Percentiles rank a stretch among this genome's conserved stretches.
These are phyloP conservation scores for Neurospora intermedia DNA, from an alignment of 495 filamentous ascomycete genomes.

Conservation along the genomic window DNA sequence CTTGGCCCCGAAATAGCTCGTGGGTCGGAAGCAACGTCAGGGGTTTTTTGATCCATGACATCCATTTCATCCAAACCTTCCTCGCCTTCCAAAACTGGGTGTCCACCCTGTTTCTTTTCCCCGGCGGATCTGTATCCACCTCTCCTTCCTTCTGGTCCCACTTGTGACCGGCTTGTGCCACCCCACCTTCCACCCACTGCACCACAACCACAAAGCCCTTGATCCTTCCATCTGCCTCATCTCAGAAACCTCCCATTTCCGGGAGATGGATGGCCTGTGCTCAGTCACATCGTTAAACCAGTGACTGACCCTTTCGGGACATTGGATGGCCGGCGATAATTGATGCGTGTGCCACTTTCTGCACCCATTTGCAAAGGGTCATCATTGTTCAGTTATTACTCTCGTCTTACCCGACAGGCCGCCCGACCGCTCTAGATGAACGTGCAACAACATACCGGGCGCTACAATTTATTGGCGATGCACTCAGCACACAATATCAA, in stretches of 20 bases:
- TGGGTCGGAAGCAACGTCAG: background rate
- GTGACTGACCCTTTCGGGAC: background rate
- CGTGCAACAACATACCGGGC: background rate
- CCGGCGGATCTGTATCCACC: background rate
- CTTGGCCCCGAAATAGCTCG: background rate
- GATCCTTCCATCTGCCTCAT: background rate
- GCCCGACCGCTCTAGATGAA: background rate
- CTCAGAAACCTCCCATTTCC: background rate
- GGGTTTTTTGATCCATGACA: background rate
- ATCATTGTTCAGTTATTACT: background rate
- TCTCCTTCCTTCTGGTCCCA: background rate
- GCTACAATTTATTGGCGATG: background rate
- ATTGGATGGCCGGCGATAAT: background rate
- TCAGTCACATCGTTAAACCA: background rate
- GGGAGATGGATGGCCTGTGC: background rate
- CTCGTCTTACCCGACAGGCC: background rate
- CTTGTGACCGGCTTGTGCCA: background rate
- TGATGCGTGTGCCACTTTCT: background rate
- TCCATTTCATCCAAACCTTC: background rate
- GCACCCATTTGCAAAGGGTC: background rate
- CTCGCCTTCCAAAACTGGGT: background rate
- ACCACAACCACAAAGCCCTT: background rate
- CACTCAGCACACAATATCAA: background rate
- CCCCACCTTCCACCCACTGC: background rate
- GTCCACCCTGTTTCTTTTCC: background rate